Percentiles rank a stretch among this genome's conserved stretches.
These are phyloP conservation scores for Skeletonema potamos DNA, from an alignment of 108 stramenopile genomes.

Conservation along the genomic window DNA sequence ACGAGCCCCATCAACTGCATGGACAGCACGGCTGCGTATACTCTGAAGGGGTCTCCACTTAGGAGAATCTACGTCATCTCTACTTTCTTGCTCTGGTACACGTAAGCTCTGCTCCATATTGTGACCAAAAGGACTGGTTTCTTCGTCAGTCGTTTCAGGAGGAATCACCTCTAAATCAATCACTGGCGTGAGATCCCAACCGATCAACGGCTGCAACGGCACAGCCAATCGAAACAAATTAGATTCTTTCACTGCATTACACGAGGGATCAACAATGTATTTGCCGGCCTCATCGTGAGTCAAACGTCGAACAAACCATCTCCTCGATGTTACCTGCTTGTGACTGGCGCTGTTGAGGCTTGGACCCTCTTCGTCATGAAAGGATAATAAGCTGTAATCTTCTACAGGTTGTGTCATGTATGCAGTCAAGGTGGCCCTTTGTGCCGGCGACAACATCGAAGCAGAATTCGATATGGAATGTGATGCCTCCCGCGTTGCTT, in stretches of 20 bases:
- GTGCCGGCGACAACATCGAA: background rate
- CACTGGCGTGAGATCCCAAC: constrained; percentile 50
- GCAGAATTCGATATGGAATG: constrained; percentile 2
- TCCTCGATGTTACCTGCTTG: constrained; percentile 1
- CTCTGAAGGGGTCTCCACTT: constrained; percentile 5
- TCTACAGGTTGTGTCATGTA: constrained; percentile 53
- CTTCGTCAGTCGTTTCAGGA: constrained; percentile 5
- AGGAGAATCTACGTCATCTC: background rate
- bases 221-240: constrained; percentile 50
- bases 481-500: constrained; percentile 34
- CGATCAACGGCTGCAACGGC: constrained; percentile 45
- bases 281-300: constrained; percentile 20
- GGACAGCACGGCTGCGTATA: constrained; percentile 6
- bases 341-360: constrained; percentile 3
- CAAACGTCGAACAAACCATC: constrained; percentile 45
- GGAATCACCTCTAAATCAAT: constrained; percentile 53
- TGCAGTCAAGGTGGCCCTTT: constrained; percentile 23
- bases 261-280: constrained; percentile 10
- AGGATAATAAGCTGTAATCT: constrained; percentile 42
- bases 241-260: constrained; percentile 17
- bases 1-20: constrained; percentile 4
- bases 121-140: background rate
- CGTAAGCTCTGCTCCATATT: background rate
- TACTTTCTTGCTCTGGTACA: background rate
- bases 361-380: constrained; percentile 30